A percentile compares a stretch with the other conserved stretches of the same genome.
Conservation (phyloP, 2,329 filamentous ascomycete genomes). For the Nemania diffusa region DNA sequence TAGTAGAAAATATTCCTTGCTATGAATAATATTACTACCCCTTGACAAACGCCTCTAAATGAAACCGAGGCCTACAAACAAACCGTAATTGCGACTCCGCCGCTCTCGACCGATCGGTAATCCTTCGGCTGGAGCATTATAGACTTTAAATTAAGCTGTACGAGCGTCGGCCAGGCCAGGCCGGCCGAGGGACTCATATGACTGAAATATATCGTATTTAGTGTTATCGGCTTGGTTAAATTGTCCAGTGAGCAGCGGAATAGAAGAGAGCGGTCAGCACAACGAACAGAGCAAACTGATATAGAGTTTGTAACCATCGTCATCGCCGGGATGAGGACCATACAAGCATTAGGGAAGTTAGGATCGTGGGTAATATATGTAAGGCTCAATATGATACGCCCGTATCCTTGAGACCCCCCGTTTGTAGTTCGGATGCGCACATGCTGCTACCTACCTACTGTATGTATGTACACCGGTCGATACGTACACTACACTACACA, state of each 20-base stretch:
- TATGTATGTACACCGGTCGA: slow-evolving; percentile 22
- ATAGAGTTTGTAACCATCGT: neutral
- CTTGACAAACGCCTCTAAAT: neutral
- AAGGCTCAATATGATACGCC: slow-evolving; percentile 22
- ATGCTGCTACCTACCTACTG: neutral
- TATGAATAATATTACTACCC: neutral
- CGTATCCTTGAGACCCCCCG: slow-evolving; percentile 9
- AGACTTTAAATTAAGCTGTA: slow-evolving; percentile 25
- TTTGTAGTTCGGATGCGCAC: slow-evolving; percentile 21
- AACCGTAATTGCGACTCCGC: slow-evolving; percentile 8
- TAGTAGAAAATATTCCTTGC: neutral
- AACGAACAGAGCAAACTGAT: neutral
- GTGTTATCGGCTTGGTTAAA: slow-evolving; percentile 4
- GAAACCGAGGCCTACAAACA: neutral
- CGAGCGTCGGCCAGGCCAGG: slow-evolving; percentile 24
- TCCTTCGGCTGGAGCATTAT: slow-evolving; percentile 21
- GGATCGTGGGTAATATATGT: slow-evolving; percentile 1
- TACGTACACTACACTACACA: neutral
- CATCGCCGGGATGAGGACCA: neutral
- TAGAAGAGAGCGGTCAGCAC: neutral
- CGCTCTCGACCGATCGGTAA: slow-evolving; percentile 19
- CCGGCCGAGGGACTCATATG: slow-evolving; percentile 17
- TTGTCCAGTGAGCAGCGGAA: neutral
- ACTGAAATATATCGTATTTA: slow-evolving; percentile 4
- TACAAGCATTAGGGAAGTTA: slow-evolving; percentile 1